Percentiles rank a stretch among this genome's conserved stretches.
Conservation (phyloP, 345 rosid genomes). For the Toxicodendron radicans region DNA sequence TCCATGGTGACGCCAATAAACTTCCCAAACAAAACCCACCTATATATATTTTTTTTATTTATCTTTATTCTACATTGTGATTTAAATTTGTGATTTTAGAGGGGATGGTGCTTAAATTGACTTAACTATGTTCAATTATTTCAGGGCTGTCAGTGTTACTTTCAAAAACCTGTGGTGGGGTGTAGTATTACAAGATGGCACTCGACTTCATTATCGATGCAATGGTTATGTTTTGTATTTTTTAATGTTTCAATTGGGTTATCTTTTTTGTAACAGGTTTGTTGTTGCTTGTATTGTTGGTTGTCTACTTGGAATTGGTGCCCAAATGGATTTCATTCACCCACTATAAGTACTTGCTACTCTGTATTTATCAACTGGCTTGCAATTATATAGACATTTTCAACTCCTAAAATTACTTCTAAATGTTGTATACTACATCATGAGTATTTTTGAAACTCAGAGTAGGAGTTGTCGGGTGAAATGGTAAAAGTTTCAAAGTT, state of each 20-base stretch:
- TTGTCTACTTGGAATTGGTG: slow-evolving; percentile 8
- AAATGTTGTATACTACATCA: neutral
- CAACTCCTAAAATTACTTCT: no score
- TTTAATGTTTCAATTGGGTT: neutral
- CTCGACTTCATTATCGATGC: slow-evolving; percentile 17
- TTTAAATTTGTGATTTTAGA: no score
- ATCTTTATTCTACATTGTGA: no score
- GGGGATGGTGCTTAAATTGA: no score
- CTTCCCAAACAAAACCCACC: no score
- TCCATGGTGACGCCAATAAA: no score
- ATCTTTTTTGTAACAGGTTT: neutral
- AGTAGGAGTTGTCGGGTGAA: neutral
- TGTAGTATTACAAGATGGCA: slow-evolving; percentile 1
- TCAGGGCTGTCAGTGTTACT: no score
- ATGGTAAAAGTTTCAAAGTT: neutral
- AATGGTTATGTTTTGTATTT: slow-evolving; percentile 4
- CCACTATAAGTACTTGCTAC: neutral
- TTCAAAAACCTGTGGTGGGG: no score
- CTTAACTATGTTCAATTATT: no score
- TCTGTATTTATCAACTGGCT: neutral
- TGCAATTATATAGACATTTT: neutral
- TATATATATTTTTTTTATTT: no score
- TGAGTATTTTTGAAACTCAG: neutral
- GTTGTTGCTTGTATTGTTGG: neutral
- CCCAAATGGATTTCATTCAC: neutral